phyloP scores from a whole-genome alignment of 306 rosid species.

The Lathyrus sativus region DNA sequence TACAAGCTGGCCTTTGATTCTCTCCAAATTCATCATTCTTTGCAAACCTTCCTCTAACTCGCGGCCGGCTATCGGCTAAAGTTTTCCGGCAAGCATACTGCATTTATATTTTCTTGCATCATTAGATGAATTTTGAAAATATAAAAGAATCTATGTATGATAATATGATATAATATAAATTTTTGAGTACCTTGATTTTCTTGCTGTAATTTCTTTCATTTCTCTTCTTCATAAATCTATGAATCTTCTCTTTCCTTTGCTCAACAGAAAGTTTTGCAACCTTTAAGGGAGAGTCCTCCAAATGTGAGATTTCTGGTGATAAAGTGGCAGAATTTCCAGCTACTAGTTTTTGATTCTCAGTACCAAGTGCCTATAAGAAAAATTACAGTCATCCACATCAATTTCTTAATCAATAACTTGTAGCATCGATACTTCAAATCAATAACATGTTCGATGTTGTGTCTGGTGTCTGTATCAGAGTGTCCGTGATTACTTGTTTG shows the following conservation, averaged over 20 bases:
- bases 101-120: constrained; percentile 14
- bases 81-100: constrained; percentile 99
- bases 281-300: constrained; percentile 77
- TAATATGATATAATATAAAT: not conserved
- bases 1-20: constrained; percentile 53
- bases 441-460: not conserved
- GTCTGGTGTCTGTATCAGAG: not conserved
- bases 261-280: constrained; percentile 91
- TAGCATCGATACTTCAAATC: not conserved
- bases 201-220: constrained; percentile 95
- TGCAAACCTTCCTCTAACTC: constrained; percentile 96
- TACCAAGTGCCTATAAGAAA: constrained; percentile 55
- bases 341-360: constrained; percentile 68
- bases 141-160: not conserved
- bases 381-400: constrained; percentile 8
- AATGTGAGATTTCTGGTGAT: constrained; percentile 72
- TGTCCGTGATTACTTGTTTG: not conserved
- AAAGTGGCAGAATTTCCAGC: constrained; percentile 62
- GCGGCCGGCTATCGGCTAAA: constrained; percentile 90
- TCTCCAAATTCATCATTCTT: constrained; percentile 94
- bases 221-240: constrained; percentile 95
- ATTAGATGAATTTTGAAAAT: constrained; percentile 33
- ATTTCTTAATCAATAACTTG: constrained; percentile 14
- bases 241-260: constrained; percentile 93
- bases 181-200: constrained; percentile 83